Evolutionary conservation across 1,139 yeast genomes (phyloP), one percentile per base, ranked within the genome.

Genomic region (Barnettozyma hawaiiensis): DNA sequence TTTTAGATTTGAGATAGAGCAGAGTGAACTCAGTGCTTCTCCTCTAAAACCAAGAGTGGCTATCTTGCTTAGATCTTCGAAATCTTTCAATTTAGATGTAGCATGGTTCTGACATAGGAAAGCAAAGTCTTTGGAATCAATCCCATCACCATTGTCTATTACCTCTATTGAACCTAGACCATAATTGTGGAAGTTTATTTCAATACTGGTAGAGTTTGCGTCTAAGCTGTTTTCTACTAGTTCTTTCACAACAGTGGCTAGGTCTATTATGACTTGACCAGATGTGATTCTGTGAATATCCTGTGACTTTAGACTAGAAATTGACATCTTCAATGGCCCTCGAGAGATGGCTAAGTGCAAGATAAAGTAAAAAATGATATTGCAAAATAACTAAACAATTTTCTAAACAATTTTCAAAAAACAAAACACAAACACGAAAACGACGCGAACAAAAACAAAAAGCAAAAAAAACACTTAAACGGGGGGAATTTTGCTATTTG

Each of bases 251-350:
- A 24, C 28, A 2, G 39, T 77, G 0, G 77, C 69, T 31, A 92
- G 64, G 54, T 86, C 96, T 7, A 81, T 76, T 20, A 92, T 85
- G 16, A 92, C 97, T 61, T 92, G 97, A 0, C 97, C 97, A 0
- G 97, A 86, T 0, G 97, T 87, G 45, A 92, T 76, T 47, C 74
- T 70, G 51, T 85, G 87, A 9, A 89, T 71, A 52, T 67, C 71
- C 18, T 45, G 35, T 5, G 31, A n/a, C 7, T 28, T 24, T 14
- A 44, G 29, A n/a, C 33, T 35, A 3, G 42, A 26, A 10, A 44
- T 44, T 9, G 46, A 44, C 46, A 44, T 44, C 15, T 16, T 20
- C 3, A 12, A 23, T 5, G 14, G 19, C 20, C 6, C 10, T 14
- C n/a, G n/a, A n/a, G 12, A 15, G 19, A 14, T 10, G n/a, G 9